Conservation (phyloP, 345 rosid species). For the Lagerstroemia speciosa region DNA sequence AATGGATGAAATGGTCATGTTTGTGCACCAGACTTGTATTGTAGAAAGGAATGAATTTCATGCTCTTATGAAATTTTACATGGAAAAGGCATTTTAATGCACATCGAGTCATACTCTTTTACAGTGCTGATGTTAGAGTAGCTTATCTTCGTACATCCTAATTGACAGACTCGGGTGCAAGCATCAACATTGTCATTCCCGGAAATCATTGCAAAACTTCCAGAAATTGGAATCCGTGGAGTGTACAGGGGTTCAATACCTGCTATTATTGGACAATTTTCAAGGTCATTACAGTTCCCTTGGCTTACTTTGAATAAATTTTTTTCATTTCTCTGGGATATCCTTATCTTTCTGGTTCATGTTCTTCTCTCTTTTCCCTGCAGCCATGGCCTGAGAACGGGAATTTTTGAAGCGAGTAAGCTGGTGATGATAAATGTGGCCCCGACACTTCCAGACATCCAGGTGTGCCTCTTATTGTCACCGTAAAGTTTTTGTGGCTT, state of each 20-base stretch:
- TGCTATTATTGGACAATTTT: slow-evolving; percentile 92
- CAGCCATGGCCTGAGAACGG: slow-evolving; percentile 54
- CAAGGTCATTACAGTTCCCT: slow-evolving; percentile 46
- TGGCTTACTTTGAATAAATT: not conserved
- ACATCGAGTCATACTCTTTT: not conserved
- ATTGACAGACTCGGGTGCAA: slow-evolving; percentile 80
- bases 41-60: not conserved
- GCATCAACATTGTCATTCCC: slow-evolving; percentile 84
- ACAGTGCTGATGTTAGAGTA: not conserved
- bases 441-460: slow-evolving; percentile 79
- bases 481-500: not conserved
- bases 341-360: not conserved
- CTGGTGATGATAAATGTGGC: slow-evolving; percentile 78
- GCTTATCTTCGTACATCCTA: not conserved
- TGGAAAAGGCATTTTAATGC: not conserved
- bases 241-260: slow-evolving; percentile 93
- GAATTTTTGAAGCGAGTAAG: slow-evolving; percentile 88
- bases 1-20: not conserved
- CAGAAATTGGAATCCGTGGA: slow-evolving; percentile 78
- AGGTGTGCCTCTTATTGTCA: slow-evolving; percentile 35
- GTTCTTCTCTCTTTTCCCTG: slow-evolving; percentile 12
- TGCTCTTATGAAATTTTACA: not conserved
- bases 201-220: slow-evolving; percentile 79
- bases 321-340: slow-evolving; percentile 2
- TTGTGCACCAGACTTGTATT: not conserved